Conservation (phyloP, 2,329 filamentous ascomycete genomes). For the Sporothrix curviconia region DNA sequence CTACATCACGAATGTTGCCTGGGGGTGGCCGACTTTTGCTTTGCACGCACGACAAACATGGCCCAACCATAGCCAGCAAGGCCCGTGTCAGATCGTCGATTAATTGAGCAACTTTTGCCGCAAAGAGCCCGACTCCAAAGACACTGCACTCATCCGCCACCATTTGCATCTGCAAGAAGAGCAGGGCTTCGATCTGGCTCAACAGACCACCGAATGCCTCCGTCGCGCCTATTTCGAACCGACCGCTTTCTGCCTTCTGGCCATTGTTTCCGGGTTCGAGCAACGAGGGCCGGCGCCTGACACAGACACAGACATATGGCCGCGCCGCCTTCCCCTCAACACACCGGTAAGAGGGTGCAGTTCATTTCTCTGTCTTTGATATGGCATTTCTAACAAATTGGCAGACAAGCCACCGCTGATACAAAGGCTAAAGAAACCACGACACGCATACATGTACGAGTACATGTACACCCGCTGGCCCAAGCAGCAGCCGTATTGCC, state of each 20-base stretch:
- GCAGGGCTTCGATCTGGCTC: neutral
- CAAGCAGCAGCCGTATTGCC: too few species aligned
- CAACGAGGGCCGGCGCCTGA: neutral
- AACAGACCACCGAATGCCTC: neutral
- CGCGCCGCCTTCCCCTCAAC: neutral
- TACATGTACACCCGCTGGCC: too few species aligned
- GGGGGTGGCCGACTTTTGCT: too few species aligned
- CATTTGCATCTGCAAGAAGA: conserved; percentile 1
- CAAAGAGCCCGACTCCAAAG: neutral
- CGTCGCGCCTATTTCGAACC: conserved; percentile 4
- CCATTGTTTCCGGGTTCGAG: conserved; percentile 9
- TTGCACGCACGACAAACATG: too few species aligned
- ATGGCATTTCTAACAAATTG: neutral
- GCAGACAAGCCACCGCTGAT: neutral
- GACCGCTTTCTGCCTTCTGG: conserved; percentile 1
- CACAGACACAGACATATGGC: neutral
- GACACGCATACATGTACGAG: neutral
- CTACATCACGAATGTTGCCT: too few species aligned
- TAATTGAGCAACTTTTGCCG: conserved; percentile 10
- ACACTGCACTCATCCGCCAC: neutral
- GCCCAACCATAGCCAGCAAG: too few species aligned
- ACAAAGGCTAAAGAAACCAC: neutral
- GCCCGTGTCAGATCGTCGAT: too few species aligned
- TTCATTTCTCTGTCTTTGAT: neutral
- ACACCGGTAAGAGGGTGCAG: neutral